phyloP scores from a whole-genome alignment of 176 grass and related monocot genomes.

The Lolium multiflorum region DNA sequence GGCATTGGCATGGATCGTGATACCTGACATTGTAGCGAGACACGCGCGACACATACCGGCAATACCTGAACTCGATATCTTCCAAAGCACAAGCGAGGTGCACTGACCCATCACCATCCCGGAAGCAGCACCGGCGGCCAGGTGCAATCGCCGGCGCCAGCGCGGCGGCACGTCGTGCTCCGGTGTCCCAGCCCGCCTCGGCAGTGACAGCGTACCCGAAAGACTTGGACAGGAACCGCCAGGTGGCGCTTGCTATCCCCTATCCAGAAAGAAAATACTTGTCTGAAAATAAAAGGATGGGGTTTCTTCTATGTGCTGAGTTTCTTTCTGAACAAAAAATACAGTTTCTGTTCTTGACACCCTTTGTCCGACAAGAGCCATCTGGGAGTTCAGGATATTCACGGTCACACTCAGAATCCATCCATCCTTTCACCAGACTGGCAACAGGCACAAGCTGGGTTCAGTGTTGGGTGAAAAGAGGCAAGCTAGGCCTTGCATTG shows the following conservation, averaged over 20 bases:
- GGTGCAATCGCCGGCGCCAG: neutral
- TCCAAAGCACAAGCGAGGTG: neutral
- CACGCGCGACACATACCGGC: neutral
- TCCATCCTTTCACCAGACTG: neutral
- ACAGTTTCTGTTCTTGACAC: neutral
- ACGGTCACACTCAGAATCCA: constrained; percentile 5
- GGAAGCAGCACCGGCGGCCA: neutral
- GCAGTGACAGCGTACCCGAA: neutral
- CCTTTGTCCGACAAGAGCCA: neutral
- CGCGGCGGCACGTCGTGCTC: neutral
- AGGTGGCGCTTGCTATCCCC: neutral
- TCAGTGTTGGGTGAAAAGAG: constrained; percentile 7
- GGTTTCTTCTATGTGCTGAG: neutral
- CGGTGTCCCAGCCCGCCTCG: too few species aligned
- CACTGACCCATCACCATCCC: neutral
- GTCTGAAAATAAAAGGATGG: neutral
- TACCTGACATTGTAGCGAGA: neutral
- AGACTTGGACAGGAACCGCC: neutral
- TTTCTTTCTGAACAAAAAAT: neutral
- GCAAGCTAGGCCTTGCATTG: neutral
- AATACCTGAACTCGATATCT: neutral
- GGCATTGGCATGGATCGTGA: neutral
- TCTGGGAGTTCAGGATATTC: neutral
- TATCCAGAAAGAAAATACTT: neutral
- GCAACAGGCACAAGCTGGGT: neutral